Evolutionary conservation across 805 yeast species (phyloP).

Genomic region (Gaillardinia entomophila): DNA sequence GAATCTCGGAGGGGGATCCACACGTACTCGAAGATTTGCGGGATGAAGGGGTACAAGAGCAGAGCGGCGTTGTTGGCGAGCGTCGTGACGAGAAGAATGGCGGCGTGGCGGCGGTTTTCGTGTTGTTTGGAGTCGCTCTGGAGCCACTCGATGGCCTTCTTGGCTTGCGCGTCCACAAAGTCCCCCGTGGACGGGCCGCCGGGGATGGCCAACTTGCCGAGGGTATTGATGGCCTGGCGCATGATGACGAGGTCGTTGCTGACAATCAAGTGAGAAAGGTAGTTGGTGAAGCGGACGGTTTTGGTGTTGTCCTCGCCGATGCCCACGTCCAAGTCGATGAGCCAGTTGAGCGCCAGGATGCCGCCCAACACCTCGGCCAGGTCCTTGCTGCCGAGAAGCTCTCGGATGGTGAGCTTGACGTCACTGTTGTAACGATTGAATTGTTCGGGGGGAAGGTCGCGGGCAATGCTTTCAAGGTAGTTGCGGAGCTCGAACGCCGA

Average conservation of each 20-base stretch:
- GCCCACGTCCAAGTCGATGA: slow-evolving; percentile 79
- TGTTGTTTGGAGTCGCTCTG: slow-evolving; percentile 70
- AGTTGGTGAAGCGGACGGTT: slow-evolving; percentile 87
- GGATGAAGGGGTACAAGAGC: slow-evolving; percentile 68
- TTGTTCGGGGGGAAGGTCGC: slow-evolving; percentile 80
- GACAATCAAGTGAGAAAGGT: slow-evolving; percentile 71
- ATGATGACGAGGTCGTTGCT: slow-evolving; percentile 80
- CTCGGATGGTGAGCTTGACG: slow-evolving; percentile 82
- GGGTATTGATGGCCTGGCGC: slow-evolving; percentile 78
- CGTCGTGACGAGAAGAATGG: slow-evolving; percentile 74
- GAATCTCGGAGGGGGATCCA: slow-evolving; percentile 87
- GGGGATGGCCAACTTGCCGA: slow-evolving; percentile 85
- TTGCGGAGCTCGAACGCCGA: slow-evolving; percentile 70
- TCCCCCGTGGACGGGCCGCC: slow-evolving; percentile 89
- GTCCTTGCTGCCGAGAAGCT: slow-evolving; percentile 71
- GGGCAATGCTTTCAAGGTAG: slow-evolving; percentile 64
- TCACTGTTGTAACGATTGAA: slow-evolving; percentile 77
- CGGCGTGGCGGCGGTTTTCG: slow-evolving; percentile 85
- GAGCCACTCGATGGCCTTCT: slow-evolving; percentile 85
- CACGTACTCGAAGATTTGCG: slow-evolving; percentile 71
- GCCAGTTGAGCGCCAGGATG: slow-evolving; percentile 80
- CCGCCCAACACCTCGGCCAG: slow-evolving; percentile 79
- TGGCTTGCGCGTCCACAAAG: slow-evolving; percentile 88
- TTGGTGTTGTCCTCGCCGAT: slow-evolving; percentile 73
- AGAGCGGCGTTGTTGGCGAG: slow-evolving; percentile 87